A percentile compares a stretch with the other conserved stretches of the same genome.
phyloP scores from a whole-genome alignment of 495 filamentous ascomycete genomes.

The Trichoderma gamsii region DNA sequence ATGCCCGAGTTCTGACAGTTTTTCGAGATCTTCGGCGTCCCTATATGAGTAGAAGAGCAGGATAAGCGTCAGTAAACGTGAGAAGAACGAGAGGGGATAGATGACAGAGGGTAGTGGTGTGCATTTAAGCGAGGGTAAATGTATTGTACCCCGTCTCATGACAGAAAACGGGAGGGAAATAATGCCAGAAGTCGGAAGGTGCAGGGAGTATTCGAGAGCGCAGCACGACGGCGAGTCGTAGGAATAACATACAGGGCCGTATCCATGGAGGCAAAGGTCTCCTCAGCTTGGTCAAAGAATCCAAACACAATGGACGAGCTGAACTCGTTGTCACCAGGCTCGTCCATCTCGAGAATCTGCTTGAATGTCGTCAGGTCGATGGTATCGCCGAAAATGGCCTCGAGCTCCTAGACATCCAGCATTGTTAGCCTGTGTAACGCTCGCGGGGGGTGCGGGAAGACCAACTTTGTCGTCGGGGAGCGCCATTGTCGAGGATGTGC shows the following conservation, averaged over 20 bases:
- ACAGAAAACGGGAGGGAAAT: neutral
- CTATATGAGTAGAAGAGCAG: constrained; percentile 38
- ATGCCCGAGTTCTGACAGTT: constrained; percentile 80
- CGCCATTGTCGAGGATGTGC: constrained; percentile 11
- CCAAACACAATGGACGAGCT: constrained; percentile 80
- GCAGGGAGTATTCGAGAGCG: neutral
- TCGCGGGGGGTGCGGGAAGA: neutral
- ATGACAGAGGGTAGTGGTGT: neutral
- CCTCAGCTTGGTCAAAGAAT: constrained; percentile 87
- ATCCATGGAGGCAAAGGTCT: constrained; percentile 85
- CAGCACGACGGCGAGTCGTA: neutral
- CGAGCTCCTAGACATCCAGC: neutral
- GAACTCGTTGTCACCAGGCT: constrained; percentile 68
- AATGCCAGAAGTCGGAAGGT: neutral
- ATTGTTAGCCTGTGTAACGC: neutral
- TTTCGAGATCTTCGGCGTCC: constrained; percentile 53
- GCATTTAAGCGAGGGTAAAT: neutral
- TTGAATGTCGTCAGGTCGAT: constrained; percentile 79
- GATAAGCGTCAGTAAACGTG: constrained; percentile 20
- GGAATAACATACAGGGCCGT: constrained; percentile 59
- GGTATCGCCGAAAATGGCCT: constrained; percentile 52
- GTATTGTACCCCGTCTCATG: neutral
- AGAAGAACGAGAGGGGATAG: constrained; percentile 8
- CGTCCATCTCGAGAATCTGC: constrained; percentile 97
- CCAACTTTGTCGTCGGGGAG: constrained; percentile 15